phyloP scores from a whole-genome alignment of 2,329 filamentous ascomycete species.

The Colletotrichum camelliae region DNA sequence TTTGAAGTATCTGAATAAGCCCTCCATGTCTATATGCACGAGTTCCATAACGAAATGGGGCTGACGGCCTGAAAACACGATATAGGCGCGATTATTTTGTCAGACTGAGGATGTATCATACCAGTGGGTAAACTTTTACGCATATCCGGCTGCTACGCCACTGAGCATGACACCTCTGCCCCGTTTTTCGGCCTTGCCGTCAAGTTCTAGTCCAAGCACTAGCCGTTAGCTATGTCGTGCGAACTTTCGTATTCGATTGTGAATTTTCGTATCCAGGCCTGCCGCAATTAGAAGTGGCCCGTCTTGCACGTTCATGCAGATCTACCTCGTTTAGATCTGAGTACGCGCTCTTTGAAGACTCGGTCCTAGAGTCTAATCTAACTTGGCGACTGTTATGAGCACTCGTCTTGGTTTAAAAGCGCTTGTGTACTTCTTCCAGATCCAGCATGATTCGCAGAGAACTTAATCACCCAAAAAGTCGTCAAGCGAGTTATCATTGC shows the following conservation, averaged over 20 bases:
- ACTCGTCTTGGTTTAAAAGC: not conserved
- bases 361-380: not conserved
- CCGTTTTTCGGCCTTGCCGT: not conserved
- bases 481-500: not conserved
- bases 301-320: not conserved
- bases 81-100: not conserved
- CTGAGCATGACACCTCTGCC: not conserved
- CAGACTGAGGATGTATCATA: not conserved
- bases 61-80: not conserved
- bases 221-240: not conserved
- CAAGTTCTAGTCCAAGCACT: not conserved
- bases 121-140: not conserved
- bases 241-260: not conserved
- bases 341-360: not conserved
- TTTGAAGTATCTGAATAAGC: not conserved
- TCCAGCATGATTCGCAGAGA: not conserved
- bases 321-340: not conserved
- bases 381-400: not conserved
- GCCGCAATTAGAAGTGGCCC: not conserved
- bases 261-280: not conserved
- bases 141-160: not conserved
- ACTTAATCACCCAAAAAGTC: not conserved
- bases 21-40: no score
- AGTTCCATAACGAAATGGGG: not conserved
- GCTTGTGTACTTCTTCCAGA: not conserved